Percentiles rank a stretch among this genome's conserved stretches.
These are phyloP conservation scores for Phoenix roebelenii DNA, from an alignment of 176 grass and related monocot species.

Conservation along the genomic window DNA sequence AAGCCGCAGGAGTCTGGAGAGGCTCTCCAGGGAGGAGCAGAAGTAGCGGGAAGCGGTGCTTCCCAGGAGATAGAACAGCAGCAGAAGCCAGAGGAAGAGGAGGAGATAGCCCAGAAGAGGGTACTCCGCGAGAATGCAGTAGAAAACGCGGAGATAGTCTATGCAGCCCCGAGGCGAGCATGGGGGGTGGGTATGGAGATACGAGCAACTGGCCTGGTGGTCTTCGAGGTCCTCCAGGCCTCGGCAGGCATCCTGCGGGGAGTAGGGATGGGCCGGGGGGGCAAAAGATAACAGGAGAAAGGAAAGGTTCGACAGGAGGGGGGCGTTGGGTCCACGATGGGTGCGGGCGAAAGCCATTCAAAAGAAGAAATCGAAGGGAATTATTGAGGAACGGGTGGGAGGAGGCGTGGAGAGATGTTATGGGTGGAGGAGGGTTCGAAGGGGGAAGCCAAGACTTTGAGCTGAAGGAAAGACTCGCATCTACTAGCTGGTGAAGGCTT, in stretches of 20 bases:
- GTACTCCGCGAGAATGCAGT: conserved; percentile 29
- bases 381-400: too few relatives aligned
- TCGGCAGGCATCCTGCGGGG: conserved; percentile 20
- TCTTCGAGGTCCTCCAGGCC: conserved; percentile 26
- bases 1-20: conserved; percentile 41
- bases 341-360: too few relatives aligned
- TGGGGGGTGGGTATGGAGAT: conserved; percentile 22
- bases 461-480: too few relatives aligned
- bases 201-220: conserved; percentile 23
- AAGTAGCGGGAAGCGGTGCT: conserved; percentile 79
- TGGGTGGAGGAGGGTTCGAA: too few relatives aligned
- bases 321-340: not conserved
- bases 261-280: not conserved
- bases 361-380: too few relatives aligned
- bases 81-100: conserved; percentile 39
- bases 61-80: conserved; percentile 86
- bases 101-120: conserved; percentile 32
- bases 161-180: conserved; percentile 55
- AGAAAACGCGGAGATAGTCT: conserved; percentile 61
- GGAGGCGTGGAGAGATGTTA: too few relatives aligned
- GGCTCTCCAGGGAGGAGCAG: conserved; percentile 45
- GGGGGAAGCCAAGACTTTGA: too few relatives aligned
- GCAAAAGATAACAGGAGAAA: not conserved
- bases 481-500: too few relatives aligned
- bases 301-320: not conserved